Evolutionary conservation across 176 grass and related monocot species (phyloP).

Genomic region (Secale cereale): DNA sequence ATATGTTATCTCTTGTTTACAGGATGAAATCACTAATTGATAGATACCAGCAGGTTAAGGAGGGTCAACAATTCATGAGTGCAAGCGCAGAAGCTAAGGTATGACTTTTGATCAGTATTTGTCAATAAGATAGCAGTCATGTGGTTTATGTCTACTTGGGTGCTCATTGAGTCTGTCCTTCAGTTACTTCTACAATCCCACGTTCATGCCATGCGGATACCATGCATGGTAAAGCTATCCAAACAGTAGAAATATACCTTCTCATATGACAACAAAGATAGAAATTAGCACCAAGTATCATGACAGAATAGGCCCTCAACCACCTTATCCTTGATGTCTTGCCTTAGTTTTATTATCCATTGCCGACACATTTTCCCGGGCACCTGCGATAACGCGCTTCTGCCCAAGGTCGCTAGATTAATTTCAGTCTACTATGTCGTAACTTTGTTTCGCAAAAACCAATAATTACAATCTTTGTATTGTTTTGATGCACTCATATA

Average conservation of each 20-base stretch:
- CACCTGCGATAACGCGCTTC: too few species aligned
- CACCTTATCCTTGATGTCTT: too few species aligned
- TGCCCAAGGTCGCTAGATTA: too few species aligned
- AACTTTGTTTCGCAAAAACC: too few species aligned
- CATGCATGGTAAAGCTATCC: not conserved
- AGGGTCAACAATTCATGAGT: not conserved
- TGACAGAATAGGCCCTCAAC: not conserved
- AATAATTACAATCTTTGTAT: too few species aligned
- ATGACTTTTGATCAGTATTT: not conserved
- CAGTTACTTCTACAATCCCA: not conserved
- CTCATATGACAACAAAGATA: not conserved
- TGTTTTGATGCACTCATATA: too few species aligned
- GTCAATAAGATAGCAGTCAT: not conserved
- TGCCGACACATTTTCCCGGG: not conserved
- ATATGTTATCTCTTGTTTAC: not conserved
- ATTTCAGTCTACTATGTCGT: too few species aligned
- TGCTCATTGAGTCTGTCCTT: not conserved
- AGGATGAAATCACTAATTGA: not conserved
- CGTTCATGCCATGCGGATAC: not conserved
- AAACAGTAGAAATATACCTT: too few species aligned
- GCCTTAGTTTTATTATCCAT: not conserved
- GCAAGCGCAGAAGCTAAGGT: not conserved
- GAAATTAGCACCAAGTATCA: not conserved
- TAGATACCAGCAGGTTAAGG: not conserved
- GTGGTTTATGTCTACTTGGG: not conserved